Base-by-base conservation (phyloP, 352 stramenopile genomes). In the Pythium vanterpoolii region DNA sequence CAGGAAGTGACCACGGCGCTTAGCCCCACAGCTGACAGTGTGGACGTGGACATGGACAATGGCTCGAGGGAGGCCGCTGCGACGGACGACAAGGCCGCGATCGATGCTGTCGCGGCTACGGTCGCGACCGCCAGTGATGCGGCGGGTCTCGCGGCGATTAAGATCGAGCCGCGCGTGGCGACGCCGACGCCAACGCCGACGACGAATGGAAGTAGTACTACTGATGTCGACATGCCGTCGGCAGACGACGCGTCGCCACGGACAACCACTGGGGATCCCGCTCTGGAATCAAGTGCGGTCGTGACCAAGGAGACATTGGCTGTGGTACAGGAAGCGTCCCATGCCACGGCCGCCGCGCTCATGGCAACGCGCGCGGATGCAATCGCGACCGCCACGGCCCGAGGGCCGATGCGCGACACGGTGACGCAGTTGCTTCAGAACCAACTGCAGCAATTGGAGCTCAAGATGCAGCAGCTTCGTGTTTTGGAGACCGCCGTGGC, bases 391-490 rank as follows among this genome's bases (percentile, higher is more conserved):
- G 62, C 79, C 1, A 78, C 71, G 10, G 78, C 71, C 0, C 61
- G 57, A n/a, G 73, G 68, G 0, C 70, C 77, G 0, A 69, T 89
- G 31, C 72, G 73, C 5, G 71, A 80, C 16, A 65, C 91, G 3
- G 73, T 91, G 21, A 68, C 72, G 14, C 65, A 91, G 47, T 43
- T 93, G 18, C 19, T 89, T 19, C 64, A 88, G 55, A 90, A 86
- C 48, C 76, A 93, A 31, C 51, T 93, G 58, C 56, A 76, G 44
- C 81, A 91, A 59, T 77, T 93, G 69, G 79, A 93, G 58, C 66
- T 93, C 39, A 90, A 91, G 69, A 82, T 91, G 69, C 72, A 88
- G 52, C 73, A 90, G 44, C 57, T 93, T 4, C 60, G 44, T n/a
- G 68, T 87, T 9, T 45, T 93, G 30, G 76, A 91, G 40, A 69